These are phyloP conservation scores for Sporothrix mexicana DNA, from an alignment of 2,329 filamentous ascomycete species.

Conservation along the genomic window DNA sequence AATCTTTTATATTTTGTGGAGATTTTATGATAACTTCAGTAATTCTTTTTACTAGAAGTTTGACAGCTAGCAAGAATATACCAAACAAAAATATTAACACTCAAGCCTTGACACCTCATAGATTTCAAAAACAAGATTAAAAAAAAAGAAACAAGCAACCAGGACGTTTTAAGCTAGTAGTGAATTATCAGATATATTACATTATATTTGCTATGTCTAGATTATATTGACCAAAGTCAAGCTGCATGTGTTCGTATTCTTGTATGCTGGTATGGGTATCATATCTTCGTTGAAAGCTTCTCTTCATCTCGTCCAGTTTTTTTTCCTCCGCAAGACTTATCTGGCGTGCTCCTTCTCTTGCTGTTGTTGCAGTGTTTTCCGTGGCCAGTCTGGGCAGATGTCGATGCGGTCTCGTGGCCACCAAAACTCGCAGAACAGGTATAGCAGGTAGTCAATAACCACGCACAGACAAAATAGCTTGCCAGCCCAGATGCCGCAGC, in stretches of 20 bases:
- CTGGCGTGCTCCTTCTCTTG: slow-evolving; percentile 24
- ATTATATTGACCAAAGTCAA: neutral
- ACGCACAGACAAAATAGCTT: slow-evolving; percentile 96
- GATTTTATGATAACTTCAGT: no score
- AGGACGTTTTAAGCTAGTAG: neutral
- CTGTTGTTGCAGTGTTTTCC: slow-evolving; percentile 59
- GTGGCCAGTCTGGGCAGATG: slow-evolving; percentile 88
- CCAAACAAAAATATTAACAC: no score
- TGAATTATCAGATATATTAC: neutral
- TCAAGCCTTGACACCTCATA: no score
- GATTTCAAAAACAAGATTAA: no score
- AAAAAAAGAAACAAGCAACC: neutral
- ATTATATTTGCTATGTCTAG: slow-evolving; percentile 1
- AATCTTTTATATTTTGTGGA: no score
- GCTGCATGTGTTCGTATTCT: neutral
- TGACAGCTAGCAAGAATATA: no score
- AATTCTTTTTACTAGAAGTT: no score
- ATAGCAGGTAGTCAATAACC: slow-evolving; percentile 91
- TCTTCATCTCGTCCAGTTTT: neutral
- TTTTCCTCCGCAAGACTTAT: neutral
- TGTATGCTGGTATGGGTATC: slow-evolving; percentile 27
- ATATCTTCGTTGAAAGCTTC: slow-evolving; percentile 19
- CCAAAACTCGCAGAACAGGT: slow-evolving; percentile 84
- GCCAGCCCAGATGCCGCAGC: slow-evolving; percentile 97
- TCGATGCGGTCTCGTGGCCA: slow-evolving; percentile 87